Evolutionary conservation across 176 grass and related monocot genomes (phyloP).

Genomic region (Triticum timopheevii): DNA sequence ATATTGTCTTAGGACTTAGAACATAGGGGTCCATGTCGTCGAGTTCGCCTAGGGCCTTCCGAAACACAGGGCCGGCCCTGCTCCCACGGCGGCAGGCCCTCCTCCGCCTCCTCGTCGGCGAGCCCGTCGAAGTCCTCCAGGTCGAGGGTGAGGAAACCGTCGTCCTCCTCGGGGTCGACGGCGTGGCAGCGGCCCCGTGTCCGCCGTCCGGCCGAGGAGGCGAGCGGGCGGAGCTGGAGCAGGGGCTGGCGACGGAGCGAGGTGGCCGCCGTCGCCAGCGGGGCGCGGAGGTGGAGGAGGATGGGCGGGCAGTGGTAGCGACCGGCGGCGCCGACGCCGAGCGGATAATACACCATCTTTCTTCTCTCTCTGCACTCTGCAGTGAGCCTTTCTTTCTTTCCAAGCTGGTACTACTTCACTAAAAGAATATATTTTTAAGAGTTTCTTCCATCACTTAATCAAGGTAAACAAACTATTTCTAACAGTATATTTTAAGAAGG

Average conservation of each 20-base stretch:
- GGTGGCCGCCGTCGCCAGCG: not conserved
- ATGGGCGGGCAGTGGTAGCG: not conserved
- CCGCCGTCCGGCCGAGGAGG: not conserved
- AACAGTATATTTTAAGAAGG: no score
- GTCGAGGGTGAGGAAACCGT: constrained; percentile 38
- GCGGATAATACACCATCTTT: no score
- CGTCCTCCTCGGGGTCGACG: not conserved
- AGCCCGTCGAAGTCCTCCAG: not conserved
- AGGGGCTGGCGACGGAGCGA: not conserved
- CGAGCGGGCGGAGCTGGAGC: not conserved
- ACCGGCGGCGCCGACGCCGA: not conserved
- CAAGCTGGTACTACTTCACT: not conserved
- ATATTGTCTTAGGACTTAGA: no score
- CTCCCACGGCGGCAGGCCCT: constrained; percentile 48
- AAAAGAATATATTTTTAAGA: no score
- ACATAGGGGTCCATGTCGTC: no score
- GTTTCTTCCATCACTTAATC: no score
- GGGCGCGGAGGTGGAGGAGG: not conserved
- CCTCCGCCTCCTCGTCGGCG: constrained; percentile 15
- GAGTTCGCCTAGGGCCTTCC: no score
- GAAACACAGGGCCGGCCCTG: no score
- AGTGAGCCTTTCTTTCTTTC: not conserved
- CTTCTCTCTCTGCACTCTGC: no score
- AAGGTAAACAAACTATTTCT: no score
- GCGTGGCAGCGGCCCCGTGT: not conserved